phyloP scores from a whole-genome alignment of 2,329 filamentous ascomycete species.

The Sordariomycetes sp. region DNA sequence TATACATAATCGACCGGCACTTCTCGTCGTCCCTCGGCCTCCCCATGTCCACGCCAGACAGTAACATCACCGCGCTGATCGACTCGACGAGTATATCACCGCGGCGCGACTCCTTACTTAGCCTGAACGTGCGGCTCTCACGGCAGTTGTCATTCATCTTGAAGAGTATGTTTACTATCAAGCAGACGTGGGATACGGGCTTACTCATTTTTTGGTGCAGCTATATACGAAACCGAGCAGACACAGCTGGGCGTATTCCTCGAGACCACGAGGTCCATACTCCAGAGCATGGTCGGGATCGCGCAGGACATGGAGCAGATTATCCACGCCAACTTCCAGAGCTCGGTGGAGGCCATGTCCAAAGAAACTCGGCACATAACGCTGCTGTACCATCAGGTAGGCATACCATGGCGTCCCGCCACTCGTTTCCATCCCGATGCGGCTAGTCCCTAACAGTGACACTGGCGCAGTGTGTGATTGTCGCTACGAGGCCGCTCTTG shows the following conservation, averaged over 20 bases:
- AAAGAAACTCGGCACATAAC: slow-evolving; percentile 22
- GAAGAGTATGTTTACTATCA: slow-evolving; percentile 13
- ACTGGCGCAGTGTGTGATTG: slow-evolving; percentile 18
- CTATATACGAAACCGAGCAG: slow-evolving; percentile 19
- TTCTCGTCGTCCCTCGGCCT: slow-evolving; percentile 23
- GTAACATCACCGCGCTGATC: slow-evolving; percentile 21
- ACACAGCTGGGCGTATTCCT: slow-evolving; percentile 19
- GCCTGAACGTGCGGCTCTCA: slow-evolving; percentile 20
- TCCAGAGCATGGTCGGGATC: slow-evolving; percentile 21
- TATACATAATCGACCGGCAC: slow-evolving; percentile 25
- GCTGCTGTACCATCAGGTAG: slow-evolving; percentile 23
- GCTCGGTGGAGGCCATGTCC: slow-evolving; percentile 19
- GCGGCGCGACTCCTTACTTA: slow-evolving; percentile 15
- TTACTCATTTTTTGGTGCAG: slow-evolving; percentile 9
- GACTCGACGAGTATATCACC: slow-evolving; percentile 13
- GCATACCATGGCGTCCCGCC: background rate
- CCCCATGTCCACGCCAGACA: slow-evolving; percentile 22
- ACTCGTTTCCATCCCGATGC: rapidly evolving
- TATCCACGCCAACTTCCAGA: slow-evolving; percentile 17
- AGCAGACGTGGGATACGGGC: too few species aligned
- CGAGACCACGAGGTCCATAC: slow-evolving; percentile 19
- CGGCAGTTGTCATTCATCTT: slow-evolving; percentile 20
- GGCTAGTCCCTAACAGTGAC: background rate
- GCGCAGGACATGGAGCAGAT: slow-evolving; percentile 24
- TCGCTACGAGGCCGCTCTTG: slow-evolving; percentile 22